Base-by-base conservation (phyloP, 768 basidiomycete genomes). In the Holtermannia corniformis region DNA sequence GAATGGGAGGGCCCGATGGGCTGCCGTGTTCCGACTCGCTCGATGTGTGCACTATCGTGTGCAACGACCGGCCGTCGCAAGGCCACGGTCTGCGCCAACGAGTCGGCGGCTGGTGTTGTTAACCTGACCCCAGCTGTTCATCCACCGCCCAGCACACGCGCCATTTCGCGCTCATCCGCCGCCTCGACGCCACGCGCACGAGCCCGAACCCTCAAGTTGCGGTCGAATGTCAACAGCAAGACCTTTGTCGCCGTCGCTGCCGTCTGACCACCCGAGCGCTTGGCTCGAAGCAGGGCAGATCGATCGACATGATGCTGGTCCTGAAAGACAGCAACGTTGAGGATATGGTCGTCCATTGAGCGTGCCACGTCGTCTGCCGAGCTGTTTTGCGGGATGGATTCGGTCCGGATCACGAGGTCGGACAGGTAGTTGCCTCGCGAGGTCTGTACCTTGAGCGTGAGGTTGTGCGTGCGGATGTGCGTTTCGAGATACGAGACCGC, bases 261-360 rank as follows among this genome's bases (percentile, higher is more conserved):
- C 41, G 41, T n/a, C 24, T 23, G 42, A 13, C 32, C 19, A 10
- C 44, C 52, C 1, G 41, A 70, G 5, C 67, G 60, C 19, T 64
- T 59, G 16, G 72, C 70, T 54, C 79, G 79, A 47, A 96, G 78
- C 68, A 93, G 75, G 3, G 76, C 76, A 0, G 87, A 83, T 16
- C 90, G 82, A 74, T 93, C 87, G 27, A 83, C 75, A 82, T 90
- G 96, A 66, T 96, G 89, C 27, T 89, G 85, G 50, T 85, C 80
- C 65, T 96, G 93, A 87, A 90, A 96, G 47, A 86, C 79, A 16
- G 88, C 91, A 28, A 90, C 86, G 64, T 86, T 84, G 42, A 97
- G 78, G 54, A 99, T 95, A 49, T 92, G 77, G 64, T 97, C 93
- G 65, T 97, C 95, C 87, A 95, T 91, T 55, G 79, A 88, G 37